Conservation (phyloP, 164 flowering plant species). For the Liquidambar formosana region DNA sequence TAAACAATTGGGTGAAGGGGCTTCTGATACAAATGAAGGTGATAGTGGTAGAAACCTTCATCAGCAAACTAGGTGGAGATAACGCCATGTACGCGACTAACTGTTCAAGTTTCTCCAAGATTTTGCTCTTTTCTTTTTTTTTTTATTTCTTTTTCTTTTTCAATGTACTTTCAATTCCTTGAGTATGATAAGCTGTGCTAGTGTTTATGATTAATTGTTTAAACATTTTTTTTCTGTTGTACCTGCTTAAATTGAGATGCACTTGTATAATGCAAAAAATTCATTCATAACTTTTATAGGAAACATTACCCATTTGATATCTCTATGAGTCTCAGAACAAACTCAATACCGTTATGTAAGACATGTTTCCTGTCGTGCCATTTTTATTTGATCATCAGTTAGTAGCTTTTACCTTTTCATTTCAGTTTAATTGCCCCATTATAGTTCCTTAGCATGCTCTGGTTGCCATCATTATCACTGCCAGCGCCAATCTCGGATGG, state of each 20-base stretch:
- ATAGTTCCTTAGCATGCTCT: neutral
- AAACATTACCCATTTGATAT: neutral
- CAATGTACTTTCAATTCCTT: slow-evolving; percentile 6
- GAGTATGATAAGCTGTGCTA: slow-evolving; percentile 12
- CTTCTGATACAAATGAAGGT: slow-evolving; percentile 42
- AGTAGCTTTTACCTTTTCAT: neutral
- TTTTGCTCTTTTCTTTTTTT: neutral
- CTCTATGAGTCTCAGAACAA: slow-evolving; percentile 1
- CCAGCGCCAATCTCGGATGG: slow-evolving; percentile 3
- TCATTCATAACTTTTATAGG: slow-evolving; percentile 19
- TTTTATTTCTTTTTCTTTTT: neutral
- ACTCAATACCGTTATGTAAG: neutral
- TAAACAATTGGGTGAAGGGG: slow-evolving; percentile 24
- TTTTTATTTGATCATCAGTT: neutral
- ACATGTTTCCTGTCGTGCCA: neutral
- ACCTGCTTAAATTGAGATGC: slow-evolving; percentile 6
- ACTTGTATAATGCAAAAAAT: slow-evolving; percentile 16
- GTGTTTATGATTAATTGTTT: slow-evolving; percentile 1
- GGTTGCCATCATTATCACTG: slow-evolving; percentile 4
- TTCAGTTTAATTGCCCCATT: neutral
- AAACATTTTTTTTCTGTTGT: neutral
- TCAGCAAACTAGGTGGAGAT: slow-evolving; percentile 46
- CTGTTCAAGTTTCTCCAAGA: slow-evolving; percentile 20
- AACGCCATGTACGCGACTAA: slow-evolving; percentile 26
- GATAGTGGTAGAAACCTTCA: slow-evolving; percentile 31